Conservation (phyloP, 2,329 filamentous ascomycete genomes). For the Trichoderma endophyticum region DNA sequence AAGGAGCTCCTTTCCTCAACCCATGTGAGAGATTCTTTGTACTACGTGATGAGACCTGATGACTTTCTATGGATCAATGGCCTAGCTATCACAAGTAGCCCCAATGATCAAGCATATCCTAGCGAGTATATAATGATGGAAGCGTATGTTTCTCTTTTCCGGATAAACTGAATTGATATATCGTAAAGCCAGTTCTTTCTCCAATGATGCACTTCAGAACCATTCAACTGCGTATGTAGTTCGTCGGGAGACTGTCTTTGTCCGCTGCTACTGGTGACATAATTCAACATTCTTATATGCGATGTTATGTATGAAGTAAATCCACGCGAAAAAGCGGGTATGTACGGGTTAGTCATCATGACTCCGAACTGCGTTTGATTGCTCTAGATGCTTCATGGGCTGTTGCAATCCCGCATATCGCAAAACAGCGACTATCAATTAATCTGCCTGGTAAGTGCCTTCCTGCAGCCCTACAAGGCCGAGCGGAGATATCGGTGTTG, state of each 20-base stretch:
- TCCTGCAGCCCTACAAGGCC: neutral
- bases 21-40: neutral
- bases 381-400: neutral
- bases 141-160: neutral
- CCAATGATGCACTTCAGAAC: neutral
- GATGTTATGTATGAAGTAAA: neutral
- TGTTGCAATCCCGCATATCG: conserved; percentile 2
- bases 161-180: neutral
- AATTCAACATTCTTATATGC: conserved; percentile 1
- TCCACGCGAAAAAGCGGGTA: neutral
- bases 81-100: neutral
- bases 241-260: neutral
- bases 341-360: neutral
- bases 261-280: neutral
- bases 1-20: neutral
- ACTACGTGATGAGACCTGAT: neutral
- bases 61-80: neutral
- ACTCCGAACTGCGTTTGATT: neutral
- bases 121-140: neutral
- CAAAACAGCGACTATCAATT: neutral
- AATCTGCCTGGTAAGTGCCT: neutral
- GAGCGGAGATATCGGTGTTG: neutral
- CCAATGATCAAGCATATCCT: neutral
- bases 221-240: neutral
- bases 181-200: neutral